Evolutionary conservation across 2,329 filamentous ascomycete genomes (phyloP), one percentile per base, ranked within the genome.

Genomic region (Torrubiellomyces zombiae): DNA sequence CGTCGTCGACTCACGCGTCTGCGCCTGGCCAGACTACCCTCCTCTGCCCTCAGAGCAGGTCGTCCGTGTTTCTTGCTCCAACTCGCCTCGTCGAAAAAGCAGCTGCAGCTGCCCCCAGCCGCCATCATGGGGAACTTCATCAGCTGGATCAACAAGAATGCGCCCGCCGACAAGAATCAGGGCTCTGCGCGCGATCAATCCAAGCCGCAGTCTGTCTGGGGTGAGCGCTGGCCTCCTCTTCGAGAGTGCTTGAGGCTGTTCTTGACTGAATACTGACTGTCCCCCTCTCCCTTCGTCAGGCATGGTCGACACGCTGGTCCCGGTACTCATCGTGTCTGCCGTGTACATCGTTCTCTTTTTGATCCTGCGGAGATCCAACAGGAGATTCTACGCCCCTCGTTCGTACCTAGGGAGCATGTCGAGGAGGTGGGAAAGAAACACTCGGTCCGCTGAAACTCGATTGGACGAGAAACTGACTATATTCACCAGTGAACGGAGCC

Each of bases 331-430:
- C 21, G 56, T 60, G 30, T 54, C 63, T 5, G 46, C 34, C 14
- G 36, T 64, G 17, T 68, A 63, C 35, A 28, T 69, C n/a, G 15
- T 48, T 32, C 45, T 67, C 28, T 72, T 71, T 40, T 36, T 68
- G 25, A 23, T 57, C 10, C 38, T 64, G 19, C 52, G 67, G 20
- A 52, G 51, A 24, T 59, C 52, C 15, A 53, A 56, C 20, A 46
- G 52, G 13, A 55, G 66, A 14, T 65, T 67, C 25, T 72, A 72
- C 41, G 53, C 63, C 6, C 65, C 67, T 5, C 53, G 67, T 33
- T 56, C 60, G 2, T 55, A 67, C 15, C 38, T 65, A 14, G 51
- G 49, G 11, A 63, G 62, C n/a, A n/a, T n/a, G n/a, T n/a, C n/a
- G n/a, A n/a, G n/a, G n/a, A n/a, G n/a, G n/a, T n/a, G n/a, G n/a